Percentiles rank a stretch among this genome's conserved stretches.
Conservation (phyloP, 345 rosid species). For the Trapa bicornis region DNA sequence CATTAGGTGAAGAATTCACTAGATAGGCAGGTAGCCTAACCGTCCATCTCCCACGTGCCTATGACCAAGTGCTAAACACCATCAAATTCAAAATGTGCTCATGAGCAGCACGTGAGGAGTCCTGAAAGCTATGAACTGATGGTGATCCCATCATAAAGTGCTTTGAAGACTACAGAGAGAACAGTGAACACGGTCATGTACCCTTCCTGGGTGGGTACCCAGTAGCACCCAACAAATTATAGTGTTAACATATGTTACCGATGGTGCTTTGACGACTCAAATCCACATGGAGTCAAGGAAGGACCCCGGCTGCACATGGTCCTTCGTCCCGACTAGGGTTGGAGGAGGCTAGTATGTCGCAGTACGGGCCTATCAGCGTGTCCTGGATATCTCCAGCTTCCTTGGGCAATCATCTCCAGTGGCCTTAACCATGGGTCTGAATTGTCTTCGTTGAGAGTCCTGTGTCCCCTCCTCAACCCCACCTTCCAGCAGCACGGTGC, state of each 20-base stretch:
- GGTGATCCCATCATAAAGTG: too few relatives aligned
- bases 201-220: neutral
- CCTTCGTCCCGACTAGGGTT: neutral
- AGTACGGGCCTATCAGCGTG: neutral
- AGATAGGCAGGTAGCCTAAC: too few relatives aligned
- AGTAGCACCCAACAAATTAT: neutral
- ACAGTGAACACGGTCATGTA: neutral
- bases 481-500: constrained; percentile 37
- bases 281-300: constrained; percentile 8
- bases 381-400: constrained; percentile 18
- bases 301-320: neutral
- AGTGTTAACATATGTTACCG: neutral
- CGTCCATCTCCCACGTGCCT: too few relatives aligned
- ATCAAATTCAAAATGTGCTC: too few relatives aligned
- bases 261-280: neutral
- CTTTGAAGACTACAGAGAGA: too few relatives aligned
- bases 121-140: too few relatives aligned
- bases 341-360: neutral
- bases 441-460: constrained; percentile 34
- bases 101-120: too few relatives aligned
- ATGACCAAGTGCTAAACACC: too few relatives aligned
- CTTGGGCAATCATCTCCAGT: constrained; percentile 33
- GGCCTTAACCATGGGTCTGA: constrained; percentile 28
- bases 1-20: too few relatives aligned
- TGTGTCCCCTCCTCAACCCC: constrained; percentile 33